Percentiles rank a stretch among this genome's conserved stretches.
Evolutionary conservation across 257 asterid genomes (phyloP).

Genomic region (Gentiana dahurica): DNA sequence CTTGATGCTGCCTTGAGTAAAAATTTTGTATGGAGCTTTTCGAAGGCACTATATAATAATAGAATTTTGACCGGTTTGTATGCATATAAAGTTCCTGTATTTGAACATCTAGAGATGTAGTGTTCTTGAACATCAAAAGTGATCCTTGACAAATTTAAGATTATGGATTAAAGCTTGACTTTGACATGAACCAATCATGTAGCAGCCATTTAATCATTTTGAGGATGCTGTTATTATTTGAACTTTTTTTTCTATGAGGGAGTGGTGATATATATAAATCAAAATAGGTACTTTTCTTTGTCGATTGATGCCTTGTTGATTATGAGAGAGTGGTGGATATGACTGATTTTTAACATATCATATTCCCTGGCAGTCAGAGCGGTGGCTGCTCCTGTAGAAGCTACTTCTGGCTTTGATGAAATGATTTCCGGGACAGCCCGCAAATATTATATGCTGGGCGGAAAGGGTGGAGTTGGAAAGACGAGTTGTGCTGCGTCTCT

Average conservation of each 20-base stretch:
- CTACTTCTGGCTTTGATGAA: slow-evolving; percentile 66
- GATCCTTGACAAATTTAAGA: too few species aligned
- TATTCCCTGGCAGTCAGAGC: slow-evolving; percentile 57
- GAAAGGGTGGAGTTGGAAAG: slow-evolving; percentile 98
- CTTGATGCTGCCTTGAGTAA: too few species aligned
- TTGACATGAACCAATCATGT: too few species aligned
- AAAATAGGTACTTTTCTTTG: too few species aligned
- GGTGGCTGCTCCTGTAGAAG: slow-evolving; percentile 69
- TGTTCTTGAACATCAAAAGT: too few species aligned
- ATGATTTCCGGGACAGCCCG: slow-evolving; percentile 86
- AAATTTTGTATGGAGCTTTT: too few species aligned
- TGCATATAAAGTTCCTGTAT: too few species aligned
- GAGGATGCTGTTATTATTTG: too few species aligned
- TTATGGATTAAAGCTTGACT: too few species aligned
- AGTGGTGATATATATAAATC: background rate
- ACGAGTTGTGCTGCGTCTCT: slow-evolving; percentile 98
- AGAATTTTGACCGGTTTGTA: too few species aligned
- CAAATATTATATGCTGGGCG: slow-evolving; percentile 97
- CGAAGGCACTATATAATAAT: too few species aligned
- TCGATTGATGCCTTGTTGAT: background rate
- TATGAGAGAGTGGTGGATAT: background rate
- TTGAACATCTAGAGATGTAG: too few species aligned
- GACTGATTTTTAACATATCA: background rate
- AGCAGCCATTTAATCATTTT: background rate
- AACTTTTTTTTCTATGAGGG: background rate